phyloP scores from a whole-genome alignment of 176 grass and related monocot genomes.

The Coix lacrymajobi region DNA sequence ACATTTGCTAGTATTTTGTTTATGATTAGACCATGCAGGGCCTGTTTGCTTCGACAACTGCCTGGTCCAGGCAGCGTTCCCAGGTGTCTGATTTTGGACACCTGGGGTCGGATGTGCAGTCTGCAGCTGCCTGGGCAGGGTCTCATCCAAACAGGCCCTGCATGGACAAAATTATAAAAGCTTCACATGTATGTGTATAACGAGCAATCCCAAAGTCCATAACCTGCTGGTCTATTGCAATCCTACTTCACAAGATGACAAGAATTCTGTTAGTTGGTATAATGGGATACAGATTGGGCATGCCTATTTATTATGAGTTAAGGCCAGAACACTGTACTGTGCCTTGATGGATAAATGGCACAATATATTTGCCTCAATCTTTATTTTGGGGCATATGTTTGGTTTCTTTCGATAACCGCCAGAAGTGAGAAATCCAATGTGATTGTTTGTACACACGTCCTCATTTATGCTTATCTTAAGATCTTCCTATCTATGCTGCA shows the following conservation, averaged over 20 bases:
- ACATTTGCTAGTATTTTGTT: not conserved
- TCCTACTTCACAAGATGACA: not conserved
- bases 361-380: not conserved
- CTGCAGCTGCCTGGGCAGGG: not conserved
- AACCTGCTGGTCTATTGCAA: not conserved
- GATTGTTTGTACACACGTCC: not conserved
- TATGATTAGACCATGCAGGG: not conserved
- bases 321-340: conserved; percentile 10
- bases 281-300: not conserved
- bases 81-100: not conserved
- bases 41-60: not conserved
- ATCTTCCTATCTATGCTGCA: not conserved
- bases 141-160: not conserved
- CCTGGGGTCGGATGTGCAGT: not conserved
- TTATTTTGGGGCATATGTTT: conserved; percentile 13
- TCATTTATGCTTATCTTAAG: conserved; percentile 22
- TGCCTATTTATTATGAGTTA: not conserved
- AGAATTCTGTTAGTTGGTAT: not conserved
- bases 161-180: not conserved
- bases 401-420: conserved; percentile 13
- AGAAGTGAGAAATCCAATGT: not conserved
- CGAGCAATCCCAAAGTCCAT: not conserved
- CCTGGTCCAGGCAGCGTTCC: not conserved
- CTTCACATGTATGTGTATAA: not conserved
- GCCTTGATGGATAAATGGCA: not conserved